These are phyloP conservation scores for Clonostachys rhizophaga DNA, from an alignment of 2,329 filamentous ascomycete species.

Conservation along the genomic window DNA sequence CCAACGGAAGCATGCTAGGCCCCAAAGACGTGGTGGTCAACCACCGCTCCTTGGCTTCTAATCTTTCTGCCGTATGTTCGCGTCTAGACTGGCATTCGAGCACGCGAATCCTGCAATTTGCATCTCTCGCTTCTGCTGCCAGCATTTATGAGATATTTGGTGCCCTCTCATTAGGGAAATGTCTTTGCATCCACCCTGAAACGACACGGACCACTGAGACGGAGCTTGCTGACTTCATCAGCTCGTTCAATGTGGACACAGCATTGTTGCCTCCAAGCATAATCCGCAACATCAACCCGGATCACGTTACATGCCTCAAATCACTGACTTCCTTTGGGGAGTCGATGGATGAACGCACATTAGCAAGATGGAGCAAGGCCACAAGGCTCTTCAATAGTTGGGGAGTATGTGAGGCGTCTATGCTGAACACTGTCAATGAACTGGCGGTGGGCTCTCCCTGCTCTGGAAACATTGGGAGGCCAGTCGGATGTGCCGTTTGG, in stretches of 20 bases:
- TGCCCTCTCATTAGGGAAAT: background rate
- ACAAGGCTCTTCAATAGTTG: background rate
- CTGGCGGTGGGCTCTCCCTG: background rate
- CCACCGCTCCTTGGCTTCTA: background rate
- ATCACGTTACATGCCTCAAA: background rate
- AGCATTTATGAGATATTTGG: background rate
- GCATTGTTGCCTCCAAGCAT: background rate
- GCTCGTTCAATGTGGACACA: background rate
- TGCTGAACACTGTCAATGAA: background rate
- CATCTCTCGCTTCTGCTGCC: background rate
- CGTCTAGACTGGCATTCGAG: too few relatives aligned
- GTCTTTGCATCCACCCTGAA: background rate
- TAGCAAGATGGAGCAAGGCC: background rate
- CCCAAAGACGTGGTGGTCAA: background rate
- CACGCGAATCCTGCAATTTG: conserved; percentile 1
- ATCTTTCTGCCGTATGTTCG: background rate
- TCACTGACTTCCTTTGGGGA: background rate
- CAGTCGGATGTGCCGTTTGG: background rate
- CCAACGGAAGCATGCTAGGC: background rate
- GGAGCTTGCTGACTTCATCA: background rate
- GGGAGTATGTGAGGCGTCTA: background rate
- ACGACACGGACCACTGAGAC: too few relatives aligned
- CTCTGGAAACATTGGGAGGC: background rate
- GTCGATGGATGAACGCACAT: background rate
- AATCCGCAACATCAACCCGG: background rate